phyloP scores from a whole-genome alignment of 345 rosid genomes.

The Eucalyptus shirleyi region DNA sequence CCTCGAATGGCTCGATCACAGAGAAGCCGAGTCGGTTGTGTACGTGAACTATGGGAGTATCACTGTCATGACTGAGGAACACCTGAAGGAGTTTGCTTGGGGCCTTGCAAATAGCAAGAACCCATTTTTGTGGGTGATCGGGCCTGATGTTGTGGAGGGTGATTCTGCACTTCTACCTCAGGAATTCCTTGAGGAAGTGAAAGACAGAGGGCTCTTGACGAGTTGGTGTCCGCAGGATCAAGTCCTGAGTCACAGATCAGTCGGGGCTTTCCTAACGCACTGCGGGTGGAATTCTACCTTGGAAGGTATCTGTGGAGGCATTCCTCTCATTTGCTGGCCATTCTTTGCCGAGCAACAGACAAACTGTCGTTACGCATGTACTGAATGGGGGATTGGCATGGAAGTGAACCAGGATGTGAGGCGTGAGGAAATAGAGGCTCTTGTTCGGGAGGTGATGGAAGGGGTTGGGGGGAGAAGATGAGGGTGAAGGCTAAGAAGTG shows the following conservation, averaged over 20 bases:
- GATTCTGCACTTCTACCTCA: neutral
- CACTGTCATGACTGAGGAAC: neutral
- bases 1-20: conserved; percentile 1
- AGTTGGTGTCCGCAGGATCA: neutral
- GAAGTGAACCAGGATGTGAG: neutral
- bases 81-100: neutral
- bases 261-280: neutral
- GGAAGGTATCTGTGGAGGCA: neutral
- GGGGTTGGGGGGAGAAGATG: neutral
- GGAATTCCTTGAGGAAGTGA: neutral
- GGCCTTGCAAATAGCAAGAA: neutral
- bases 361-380: neutral
- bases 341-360: neutral
- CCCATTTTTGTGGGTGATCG: neutral
- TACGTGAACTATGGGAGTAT: neutral
- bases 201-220: neutral
- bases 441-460: conserved; percentile 5
- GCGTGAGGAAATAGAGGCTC: neutral
- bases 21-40: neutral
- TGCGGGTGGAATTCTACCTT: neutral
- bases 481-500: conserved; percentile 8
- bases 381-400: neutral
- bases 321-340: neutral
- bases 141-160: neutral
- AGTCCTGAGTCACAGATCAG: neutral